Evolutionary conservation across 768 basidiomycete species (phyloP).

Genomic region (Tricholoma saponaceum): DNA sequence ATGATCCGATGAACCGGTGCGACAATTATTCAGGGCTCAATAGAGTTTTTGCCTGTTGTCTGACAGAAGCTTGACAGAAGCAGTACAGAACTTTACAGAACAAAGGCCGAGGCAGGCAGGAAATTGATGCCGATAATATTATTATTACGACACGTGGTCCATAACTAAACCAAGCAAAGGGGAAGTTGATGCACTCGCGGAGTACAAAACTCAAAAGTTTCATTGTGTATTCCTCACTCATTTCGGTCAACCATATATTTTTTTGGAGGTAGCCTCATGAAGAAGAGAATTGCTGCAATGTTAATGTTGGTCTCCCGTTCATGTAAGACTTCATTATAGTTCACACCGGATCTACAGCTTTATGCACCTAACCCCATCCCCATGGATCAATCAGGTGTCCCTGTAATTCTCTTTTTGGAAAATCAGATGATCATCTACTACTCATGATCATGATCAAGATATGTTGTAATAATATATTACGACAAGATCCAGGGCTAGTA

Average conservation of each 20-base stretch:
- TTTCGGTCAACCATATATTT: too few species aligned
- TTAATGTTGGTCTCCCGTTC: too few species aligned
- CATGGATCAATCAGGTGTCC: neutral
- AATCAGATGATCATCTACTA: too few species aligned
- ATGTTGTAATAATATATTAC: too few species aligned
- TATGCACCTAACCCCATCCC: neutral
- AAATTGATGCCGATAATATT: constrained; percentile 6
- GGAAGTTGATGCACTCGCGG: constrained; percentile 1
- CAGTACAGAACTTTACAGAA: neutral
- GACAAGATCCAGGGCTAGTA: too few species aligned
- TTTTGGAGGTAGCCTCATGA: too few species aligned
- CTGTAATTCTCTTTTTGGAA: neutral
- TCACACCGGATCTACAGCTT: constrained; percentile 4
- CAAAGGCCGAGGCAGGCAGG: constrained; percentile 9
- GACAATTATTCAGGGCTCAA: constrained; percentile 13
- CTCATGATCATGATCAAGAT: neutral
- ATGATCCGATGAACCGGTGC: constrained; percentile 1
- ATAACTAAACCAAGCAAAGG: too few species aligned
- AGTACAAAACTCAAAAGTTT: neutral
- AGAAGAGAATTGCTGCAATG: too few species aligned
- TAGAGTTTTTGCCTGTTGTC: constrained; percentile 18
- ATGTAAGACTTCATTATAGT: too few species aligned
- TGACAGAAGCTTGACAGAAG: constrained; percentile 10
- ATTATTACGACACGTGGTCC: constrained; percentile 5
- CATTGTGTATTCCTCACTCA: too few species aligned